Conservation (phyloP, 1,139 yeast genomes). For the Geotrichum citri-aurantii region DNA sequence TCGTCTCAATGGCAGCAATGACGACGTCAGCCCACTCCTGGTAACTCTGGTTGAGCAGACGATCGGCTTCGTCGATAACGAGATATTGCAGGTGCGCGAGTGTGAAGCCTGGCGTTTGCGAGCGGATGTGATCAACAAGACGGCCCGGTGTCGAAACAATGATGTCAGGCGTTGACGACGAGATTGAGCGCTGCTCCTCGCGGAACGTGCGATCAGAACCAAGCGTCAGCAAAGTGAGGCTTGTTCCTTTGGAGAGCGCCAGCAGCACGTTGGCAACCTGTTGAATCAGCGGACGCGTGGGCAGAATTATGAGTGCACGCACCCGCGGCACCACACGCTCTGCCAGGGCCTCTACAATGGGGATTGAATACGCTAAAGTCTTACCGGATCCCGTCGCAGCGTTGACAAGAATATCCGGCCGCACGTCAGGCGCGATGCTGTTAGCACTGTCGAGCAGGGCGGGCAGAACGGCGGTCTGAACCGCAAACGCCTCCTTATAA, state of each 20-base stretch:
- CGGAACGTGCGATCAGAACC: slow-evolving; percentile 55
- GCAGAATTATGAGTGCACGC: slow-evolving; percentile 75
- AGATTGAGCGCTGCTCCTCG: slow-evolving; percentile 56
- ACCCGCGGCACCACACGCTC: slow-evolving; percentile 64
- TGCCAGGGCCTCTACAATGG: slow-evolving; percentile 65
- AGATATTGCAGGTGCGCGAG: slow-evolving; percentile 56
- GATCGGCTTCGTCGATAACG: slow-evolving; percentile 92
- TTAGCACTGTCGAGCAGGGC: slow-evolving; percentile 45
- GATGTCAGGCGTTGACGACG: slow-evolving; percentile 59
- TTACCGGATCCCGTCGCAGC: slow-evolving; percentile 98
- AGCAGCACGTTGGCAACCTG: slow-evolving; percentile 71
- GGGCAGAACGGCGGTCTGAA: slow-evolving; percentile 64
- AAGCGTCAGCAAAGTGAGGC: slow-evolving; percentile 54
- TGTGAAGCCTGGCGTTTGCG: slow-evolving; percentile 31
- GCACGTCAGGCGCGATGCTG: slow-evolving; percentile 48
- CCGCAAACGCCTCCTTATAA: slow-evolving; percentile 62
- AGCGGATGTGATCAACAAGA: slow-evolving; percentile 74
- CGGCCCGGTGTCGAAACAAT: slow-evolving; percentile 89
- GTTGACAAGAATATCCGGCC: slow-evolving; percentile 68
- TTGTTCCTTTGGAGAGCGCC: slow-evolving; percentile 59
- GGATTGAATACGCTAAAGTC: slow-evolving; percentile 83
- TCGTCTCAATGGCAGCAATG: slow-evolving; percentile 44
- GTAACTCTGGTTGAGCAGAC: slow-evolving; percentile 81
- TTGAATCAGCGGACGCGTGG: slow-evolving; percentile 79
- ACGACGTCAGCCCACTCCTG: slow-evolving; percentile 86